Evolutionary conservation across 768 basidiomycete genomes (phyloP), one percentile per base, ranked within the genome.

Genomic region (Fistulinella prunicolor): DNA sequence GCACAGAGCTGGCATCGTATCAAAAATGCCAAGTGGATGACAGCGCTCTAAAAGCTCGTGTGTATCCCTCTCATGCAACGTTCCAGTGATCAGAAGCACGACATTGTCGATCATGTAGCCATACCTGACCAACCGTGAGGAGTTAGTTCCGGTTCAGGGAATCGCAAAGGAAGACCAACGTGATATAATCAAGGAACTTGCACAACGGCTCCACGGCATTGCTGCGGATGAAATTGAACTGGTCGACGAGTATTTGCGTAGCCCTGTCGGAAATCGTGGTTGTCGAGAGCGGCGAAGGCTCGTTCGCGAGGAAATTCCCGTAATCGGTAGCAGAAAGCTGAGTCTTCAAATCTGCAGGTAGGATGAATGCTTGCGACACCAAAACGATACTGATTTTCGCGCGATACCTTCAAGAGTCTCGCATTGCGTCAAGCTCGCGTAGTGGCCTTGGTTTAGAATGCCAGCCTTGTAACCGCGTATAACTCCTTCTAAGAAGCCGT

Each of bases 71-170:
- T 97, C 94, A 62, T 98, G 94, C 28, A 99, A 72, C 1, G 95
- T 98, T 19, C 96, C 96, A 14, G 96, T 94, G 53, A 98, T 99
- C 62, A 99, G 79, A 44, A 99, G 79, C 50, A 99, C 86, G 61
- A 99, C 89, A 67, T 99, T 99, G 81, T 99, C 96, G 64, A 99
- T 98, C 96, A 99, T 99, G 72, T 98, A 99, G 24, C 84, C 93
- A 66, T 96, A 96, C 38, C 94, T 96, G 68, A 45, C 34, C 48
- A 38, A 44, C 22, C 23, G 36, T 30, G 37, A 17, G 26, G 38
- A 49, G 55, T 54, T 43, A 55, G 42, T 29, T 38, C 6, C 26
- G 42, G 23, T 24, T 6, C 36, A 26, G 44, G 41, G 21, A 46
- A 49, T 30, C 30, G 41, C 30, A 45, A 28, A 47, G 24, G 17